Base-by-base conservation (phyloP, 352 stramenopile species). In the Globisporangium irregulare region DNA sequence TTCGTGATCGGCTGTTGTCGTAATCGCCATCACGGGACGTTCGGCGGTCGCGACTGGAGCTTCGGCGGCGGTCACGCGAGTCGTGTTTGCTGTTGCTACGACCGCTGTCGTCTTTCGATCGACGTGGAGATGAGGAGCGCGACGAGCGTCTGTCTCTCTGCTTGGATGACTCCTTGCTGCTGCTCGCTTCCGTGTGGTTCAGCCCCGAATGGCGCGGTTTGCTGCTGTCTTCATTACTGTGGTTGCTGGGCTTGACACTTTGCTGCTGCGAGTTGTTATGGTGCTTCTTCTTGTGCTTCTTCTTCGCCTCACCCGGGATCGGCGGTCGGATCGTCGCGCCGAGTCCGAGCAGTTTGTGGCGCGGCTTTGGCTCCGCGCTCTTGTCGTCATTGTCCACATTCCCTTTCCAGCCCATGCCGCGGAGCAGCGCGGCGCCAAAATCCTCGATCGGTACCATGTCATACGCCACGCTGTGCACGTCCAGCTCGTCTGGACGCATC, bases 391-490 rank as follows among this genome's bases (percentile, higher is more conserved):
- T 59, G 24, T 91, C 74, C 24, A 78, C 72, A 6, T 72, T 72
- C 43, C 96, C 97, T 9, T 73, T 97, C 97, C 97, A 99, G 61
- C 97, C 97, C 97, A 99, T 99, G 14, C 97, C 97, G 18, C 97
- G 83, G 9, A 99, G 79, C 74, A 99, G 78, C 24, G 97, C 97
- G 4, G 87, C 90, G 18, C 97, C 97, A 81, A 99, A 99, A 60
- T 98, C 94, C 53, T 93, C 80, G 58, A 99, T 93, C 0, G 94
- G 91, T 36, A 99, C 84, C 7, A 67, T 60, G n/a, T 88, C 73
- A 72, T 98, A 98, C 34, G 81, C 81, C 5, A 95, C 79, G 48
- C 81, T 94, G 56, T 92, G 76, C 8, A 97, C 89, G 34, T 96
- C 81, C 14, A 93, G 71, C 46, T 89, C 92, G 2, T 96, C 83